phyloP scores from a whole-genome alignment of 1,284 basidiomycete genomes.

The Trichosporon faecale region DNA sequence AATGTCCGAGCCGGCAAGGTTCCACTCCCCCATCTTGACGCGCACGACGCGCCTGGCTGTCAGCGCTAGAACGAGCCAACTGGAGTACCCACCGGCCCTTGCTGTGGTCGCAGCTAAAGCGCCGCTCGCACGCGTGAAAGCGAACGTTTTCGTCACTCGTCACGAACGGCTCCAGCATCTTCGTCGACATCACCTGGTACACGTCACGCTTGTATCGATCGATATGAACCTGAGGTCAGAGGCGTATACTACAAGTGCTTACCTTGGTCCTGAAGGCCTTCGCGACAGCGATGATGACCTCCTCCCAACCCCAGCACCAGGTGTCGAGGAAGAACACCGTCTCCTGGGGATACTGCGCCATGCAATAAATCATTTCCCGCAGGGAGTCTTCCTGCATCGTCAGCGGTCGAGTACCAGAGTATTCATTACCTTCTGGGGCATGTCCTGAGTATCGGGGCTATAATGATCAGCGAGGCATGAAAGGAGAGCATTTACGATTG shows the following conservation, averaged over 20 bases:
- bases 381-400: slow-evolving; percentile 62
- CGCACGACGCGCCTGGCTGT: slow-evolving; percentile 29
- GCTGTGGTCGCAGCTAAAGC: slow-evolving; percentile 62
- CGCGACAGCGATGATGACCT: slow-evolving; percentile 71
- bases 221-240: slow-evolving; percentile 66
- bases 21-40: slow-evolving; percentile 55
- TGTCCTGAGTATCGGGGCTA: slow-evolving; percentile 38
- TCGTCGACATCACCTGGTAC: slow-evolving; percentile 58
- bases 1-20: slow-evolving; percentile 53
- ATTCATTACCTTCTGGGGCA: slow-evolving; percentile 66
- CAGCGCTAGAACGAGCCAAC: not conserved
- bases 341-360: slow-evolving; percentile 63
- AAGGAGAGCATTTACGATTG: slow-evolving; percentile 37
- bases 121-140: slow-evolving; percentile 88
- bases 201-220: slow-evolving; percentile 79
- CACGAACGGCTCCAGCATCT: slow-evolving; percentile 65
- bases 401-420: not conserved
- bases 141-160: slow-evolving; percentile 64
- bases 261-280: slow-evolving; percentile 64
- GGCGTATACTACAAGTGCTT: slow-evolving; percentile 14
- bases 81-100: slow-evolving; percentile 10
- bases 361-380: slow-evolving; percentile 64
- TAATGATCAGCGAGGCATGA: not conserved
- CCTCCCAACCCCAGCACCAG: slow-evolving; percentile 94
- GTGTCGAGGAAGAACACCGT: slow-evolving; percentile 81